Conservation (phyloP, 2,329 filamentous ascomycete species). For the Rutstroemia sp. region DNA sequence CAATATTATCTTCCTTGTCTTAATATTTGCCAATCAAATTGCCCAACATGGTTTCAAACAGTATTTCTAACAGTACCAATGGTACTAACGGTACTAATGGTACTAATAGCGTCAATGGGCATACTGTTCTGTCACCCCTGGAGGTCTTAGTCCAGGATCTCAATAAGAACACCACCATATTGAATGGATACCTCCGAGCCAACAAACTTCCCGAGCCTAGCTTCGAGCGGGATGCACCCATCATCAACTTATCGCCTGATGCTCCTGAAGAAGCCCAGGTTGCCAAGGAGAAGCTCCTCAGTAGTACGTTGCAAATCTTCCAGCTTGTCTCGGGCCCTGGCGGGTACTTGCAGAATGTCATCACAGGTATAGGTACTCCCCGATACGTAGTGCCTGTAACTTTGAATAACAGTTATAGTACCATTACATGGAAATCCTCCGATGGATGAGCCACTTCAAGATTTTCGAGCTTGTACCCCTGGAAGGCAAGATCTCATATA, state of each 20-base stretch:
- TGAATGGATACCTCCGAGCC: background rate
- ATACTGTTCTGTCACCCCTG: too few species aligned
- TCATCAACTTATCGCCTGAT: background rate
- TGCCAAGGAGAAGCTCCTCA: background rate
- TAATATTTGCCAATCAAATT: too few species aligned
- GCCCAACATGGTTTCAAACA: too few species aligned
- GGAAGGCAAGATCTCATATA: background rate
- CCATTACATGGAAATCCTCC: background rate
- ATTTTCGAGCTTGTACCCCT: background rate
- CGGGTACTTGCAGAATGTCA: background rate
- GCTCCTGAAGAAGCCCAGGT: background rate
- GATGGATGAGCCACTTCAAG: background rate
- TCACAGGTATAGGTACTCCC: background rate
- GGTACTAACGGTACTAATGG: too few species aligned
- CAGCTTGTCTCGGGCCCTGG: background rate
- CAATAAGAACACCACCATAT: too few species aligned
- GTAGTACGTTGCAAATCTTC: background rate
- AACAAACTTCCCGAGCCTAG: background rate
- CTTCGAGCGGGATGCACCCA: background rate
- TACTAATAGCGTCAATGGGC: too few species aligned
- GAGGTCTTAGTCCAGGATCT: too few species aligned
- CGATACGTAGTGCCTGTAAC: background rate
- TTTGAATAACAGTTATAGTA: background rate
- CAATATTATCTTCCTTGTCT: too few species aligned
- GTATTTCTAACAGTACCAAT: too few species aligned